Evolutionary conservation across 2,329 filamentous ascomycete species (phyloP).

Genomic region (Sarocladium strictum): DNA sequence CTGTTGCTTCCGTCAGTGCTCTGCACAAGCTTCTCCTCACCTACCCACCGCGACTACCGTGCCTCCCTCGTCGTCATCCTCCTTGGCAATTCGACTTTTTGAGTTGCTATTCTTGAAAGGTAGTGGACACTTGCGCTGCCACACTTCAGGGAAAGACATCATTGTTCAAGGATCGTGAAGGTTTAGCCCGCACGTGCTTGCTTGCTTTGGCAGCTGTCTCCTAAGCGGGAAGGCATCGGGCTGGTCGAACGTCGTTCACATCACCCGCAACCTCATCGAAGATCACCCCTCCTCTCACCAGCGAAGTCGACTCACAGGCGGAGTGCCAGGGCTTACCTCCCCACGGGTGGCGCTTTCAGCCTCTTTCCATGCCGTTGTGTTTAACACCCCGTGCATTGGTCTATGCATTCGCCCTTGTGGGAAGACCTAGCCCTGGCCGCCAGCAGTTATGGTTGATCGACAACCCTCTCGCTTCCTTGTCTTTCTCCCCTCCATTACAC

Average conservation of each 20-base stretch:
- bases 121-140: neutral
- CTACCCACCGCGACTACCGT: neutral
- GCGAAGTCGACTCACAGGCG: constrained; percentile 2
- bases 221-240: neutral
- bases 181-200: neutral
- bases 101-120: neutral
- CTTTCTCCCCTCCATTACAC: constrained; percentile 15
- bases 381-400: neutral
- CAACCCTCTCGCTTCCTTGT: constrained; percentile 4
- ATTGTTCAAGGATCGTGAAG: neutral
- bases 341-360: constrained; percentile 8
- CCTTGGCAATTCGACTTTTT: neutral
- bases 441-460: neutral
- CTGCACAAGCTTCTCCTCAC: neutral
- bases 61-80: neutral
- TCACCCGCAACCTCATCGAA: neutral
- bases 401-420: neutral
- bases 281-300: neutral
- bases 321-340: neutral
- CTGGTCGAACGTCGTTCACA: neutral
- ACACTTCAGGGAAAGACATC: neutral
- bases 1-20: neutral
- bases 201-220: neutral
- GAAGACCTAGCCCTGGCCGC: constrained; percentile 2
- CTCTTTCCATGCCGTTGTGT: constrained; percentile 7